Base-by-base conservation (phyloP, 192 early-diverging fungal genomes). In the Coemansia sp. region DNA sequence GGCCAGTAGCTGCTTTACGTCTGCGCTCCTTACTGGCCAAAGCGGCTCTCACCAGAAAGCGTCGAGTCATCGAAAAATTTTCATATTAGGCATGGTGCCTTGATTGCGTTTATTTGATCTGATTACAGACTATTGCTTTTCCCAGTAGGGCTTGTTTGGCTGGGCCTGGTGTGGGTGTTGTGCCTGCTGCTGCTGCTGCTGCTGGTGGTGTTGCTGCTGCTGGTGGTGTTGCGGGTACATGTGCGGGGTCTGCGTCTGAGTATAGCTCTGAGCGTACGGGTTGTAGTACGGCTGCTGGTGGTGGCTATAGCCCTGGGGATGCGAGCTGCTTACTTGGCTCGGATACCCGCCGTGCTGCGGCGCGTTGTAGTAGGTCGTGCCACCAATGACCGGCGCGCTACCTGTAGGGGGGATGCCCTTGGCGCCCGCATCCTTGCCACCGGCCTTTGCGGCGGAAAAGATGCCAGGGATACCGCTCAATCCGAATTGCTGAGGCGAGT, bases 291-390 rank as follows among this genome's bases (percentile, higher is more conserved):
- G 60, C 65, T 77, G 74, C 53, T 77, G 74, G 41, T 79, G 76
- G 53, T 72, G 70, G 43, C 52, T 46, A 54, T 58, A 68, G 22
- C 59, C 55, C 39, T 72, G 70, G 9, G 76, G 70, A 21, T 77
- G 65, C 29, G 66, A 44, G 56, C 33, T 67, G 60, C 59, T 79
- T 50, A 56, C 48, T 59, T 79, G 76, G 67, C 66, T 68, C 9
- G 76, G 70, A 37, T 79, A 79, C 11, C 76, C 67, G 36, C 65
- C 68, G 17, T 65, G 57, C 65, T 79, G 76, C 27, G 76, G 76
- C n/a, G 65, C 65, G 63, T 60, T 72, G 66, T 79, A 79, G 70
- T 79, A 79, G 1, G 76, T 72, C n/a, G 76, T 79, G 17, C 76
- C 76, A 36, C 76, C 76, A 14, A 79, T 72, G 24, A 72, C 70